Percentiles rank a stretch among this genome's conserved stretches.
Evolutionary conservation across 2,329 filamentous ascomycete genomes (phyloP).

Genomic region (Fusarium tricinctum): DNA sequence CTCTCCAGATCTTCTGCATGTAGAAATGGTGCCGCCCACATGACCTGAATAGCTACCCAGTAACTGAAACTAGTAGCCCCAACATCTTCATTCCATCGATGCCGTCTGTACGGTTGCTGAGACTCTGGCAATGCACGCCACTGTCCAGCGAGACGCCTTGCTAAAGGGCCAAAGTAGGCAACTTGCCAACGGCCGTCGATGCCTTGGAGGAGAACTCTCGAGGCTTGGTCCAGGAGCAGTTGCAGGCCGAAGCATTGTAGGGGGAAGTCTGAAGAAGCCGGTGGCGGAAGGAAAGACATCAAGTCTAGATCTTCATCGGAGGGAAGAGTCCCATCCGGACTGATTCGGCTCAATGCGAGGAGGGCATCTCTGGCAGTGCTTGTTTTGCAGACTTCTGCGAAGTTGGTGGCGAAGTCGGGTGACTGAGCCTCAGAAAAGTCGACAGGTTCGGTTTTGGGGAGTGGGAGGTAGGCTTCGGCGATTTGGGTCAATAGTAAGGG

Average conservation of each 20-base stretch:
- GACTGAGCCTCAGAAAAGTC: conserved; percentile 1
- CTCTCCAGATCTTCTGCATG: conserved; percentile 18
- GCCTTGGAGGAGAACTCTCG: background rate
- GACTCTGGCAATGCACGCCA: conserved; percentile 3
- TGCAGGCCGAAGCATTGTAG: conserved; percentile 16
- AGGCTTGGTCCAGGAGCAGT: conserved; percentile 1
- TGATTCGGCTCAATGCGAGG: conserved; percentile 4
- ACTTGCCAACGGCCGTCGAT: conserved; percentile 16
- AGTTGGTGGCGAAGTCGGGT: background rate
- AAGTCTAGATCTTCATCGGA: background rate
- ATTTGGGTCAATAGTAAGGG: background rate
- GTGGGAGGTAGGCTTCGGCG: background rate
- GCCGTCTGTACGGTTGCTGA: background rate
- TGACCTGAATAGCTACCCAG: conserved; percentile 8
- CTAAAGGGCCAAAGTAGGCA: conserved; percentile 1
- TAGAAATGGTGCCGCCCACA: conserved; percentile 21
- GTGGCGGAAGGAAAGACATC: background rate
- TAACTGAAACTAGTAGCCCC: conserved; percentile 1
- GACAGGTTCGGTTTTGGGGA: background rate
- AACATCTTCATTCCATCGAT: background rate
- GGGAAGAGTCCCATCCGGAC: background rate
- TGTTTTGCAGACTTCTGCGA: background rate
- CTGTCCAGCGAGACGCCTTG: background rate
- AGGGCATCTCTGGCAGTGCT: background rate
- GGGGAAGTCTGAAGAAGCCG: background rate